These are phyloP conservation scores for Aspergillus funiculosus DNA, from an alignment of 495 filamentous ascomycete species.

Conservation along the genomic window DNA sequence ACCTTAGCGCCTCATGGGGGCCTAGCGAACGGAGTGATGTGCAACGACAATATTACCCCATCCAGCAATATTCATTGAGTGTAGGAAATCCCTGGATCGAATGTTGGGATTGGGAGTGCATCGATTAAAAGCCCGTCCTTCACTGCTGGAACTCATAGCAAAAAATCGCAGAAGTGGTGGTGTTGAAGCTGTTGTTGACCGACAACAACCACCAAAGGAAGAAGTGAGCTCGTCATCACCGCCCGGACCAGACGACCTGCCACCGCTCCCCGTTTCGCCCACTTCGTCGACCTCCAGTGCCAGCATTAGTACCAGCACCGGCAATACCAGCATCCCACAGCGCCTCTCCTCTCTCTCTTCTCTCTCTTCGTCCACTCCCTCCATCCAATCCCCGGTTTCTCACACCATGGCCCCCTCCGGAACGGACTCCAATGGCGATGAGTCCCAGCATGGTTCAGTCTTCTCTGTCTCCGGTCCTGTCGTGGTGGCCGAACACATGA, in stretches of 20 bases:
- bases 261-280: slow-evolving; percentile 51
- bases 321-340: slow-evolving; percentile 34
- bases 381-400: slow-evolving; percentile 31
- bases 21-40: neutral
- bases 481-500: slow-evolving; percentile 96
- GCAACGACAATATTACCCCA: slow-evolving; percentile 1
- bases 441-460: slow-evolving; percentile 52
- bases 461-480: slow-evolving; percentile 67
- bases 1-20: slow-evolving; percentile 5
- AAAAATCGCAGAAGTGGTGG: no score
- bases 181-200: slow-evolving; percentile 30
- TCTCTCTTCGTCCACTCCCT: slow-evolving; percentile 31
- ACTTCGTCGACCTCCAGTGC: slow-evolving; percentile 36
- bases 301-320: slow-evolving; percentile 33
- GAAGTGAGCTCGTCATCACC: slow-evolving; percentile 32
- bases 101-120: slow-evolving; percentile 57
- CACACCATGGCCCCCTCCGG: slow-evolving; percentile 59
- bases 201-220: no score
- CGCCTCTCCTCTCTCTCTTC: slow-evolving; percentile 29
- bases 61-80: neutral
- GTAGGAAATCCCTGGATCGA: slow-evolving; percentile 14
- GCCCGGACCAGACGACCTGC: slow-evolving; percentile 38
- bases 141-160: slow-evolving; percentile 65
- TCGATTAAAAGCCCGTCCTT: slow-evolving; percentile 63
- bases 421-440: slow-evolving; percentile 35